These are phyloP conservation scores for Pseudoturritis turrita DNA, from an alignment of 345 rosid species.

Conservation along the genomic window DNA sequence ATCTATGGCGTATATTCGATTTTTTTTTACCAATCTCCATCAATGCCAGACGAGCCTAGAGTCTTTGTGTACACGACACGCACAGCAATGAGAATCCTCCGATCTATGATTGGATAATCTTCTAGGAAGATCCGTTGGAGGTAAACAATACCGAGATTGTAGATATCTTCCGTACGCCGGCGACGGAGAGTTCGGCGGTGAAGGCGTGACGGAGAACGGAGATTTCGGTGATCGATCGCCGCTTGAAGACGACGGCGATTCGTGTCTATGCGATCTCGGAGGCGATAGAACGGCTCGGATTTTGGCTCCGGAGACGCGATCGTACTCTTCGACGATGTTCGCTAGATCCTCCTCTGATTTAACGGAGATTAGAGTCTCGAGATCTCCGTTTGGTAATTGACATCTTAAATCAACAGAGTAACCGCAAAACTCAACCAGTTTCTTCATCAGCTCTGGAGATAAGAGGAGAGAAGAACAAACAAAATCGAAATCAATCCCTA, in stretches of 20 bases:
- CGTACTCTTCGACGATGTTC: conserved; percentile 47
- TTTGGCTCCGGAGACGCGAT: conserved; percentile 30
- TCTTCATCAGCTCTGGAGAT: conserved; percentile 42
- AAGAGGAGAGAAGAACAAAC: neutral
- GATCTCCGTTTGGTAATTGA: conserved; percentile 70
- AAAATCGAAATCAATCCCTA: neutral
- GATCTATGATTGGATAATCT: conserved; percentile 11
- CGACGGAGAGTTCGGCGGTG: conserved; percentile 33
- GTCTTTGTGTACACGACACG: conserved; percentile 22
- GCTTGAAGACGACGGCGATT: conserved; percentile 53
- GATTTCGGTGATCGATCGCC: conserved; percentile 30
- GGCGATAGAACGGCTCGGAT: conserved; percentile 51
- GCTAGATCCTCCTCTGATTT: conserved; percentile 77
- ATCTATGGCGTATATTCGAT: conserved; percentile 11
- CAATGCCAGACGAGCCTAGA: conserved; percentile 32
- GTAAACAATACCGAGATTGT: conserved; percentile 15
- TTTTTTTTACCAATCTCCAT: neutral
- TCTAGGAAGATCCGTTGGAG: conserved; percentile 26
- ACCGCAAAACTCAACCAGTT: conserved; percentile 38
- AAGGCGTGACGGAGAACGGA: conserved; percentile 10
- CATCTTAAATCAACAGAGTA: conserved; percentile 49
- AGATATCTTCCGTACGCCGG: conserved; percentile 14
- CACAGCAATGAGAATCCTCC: conserved; percentile 19
- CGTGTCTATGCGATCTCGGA: conserved; percentile 39
- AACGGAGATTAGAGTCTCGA: conserved; percentile 70